Base-by-base conservation (phyloP, 805 yeast genomes). In the Clavispora asparagi region DNA sequence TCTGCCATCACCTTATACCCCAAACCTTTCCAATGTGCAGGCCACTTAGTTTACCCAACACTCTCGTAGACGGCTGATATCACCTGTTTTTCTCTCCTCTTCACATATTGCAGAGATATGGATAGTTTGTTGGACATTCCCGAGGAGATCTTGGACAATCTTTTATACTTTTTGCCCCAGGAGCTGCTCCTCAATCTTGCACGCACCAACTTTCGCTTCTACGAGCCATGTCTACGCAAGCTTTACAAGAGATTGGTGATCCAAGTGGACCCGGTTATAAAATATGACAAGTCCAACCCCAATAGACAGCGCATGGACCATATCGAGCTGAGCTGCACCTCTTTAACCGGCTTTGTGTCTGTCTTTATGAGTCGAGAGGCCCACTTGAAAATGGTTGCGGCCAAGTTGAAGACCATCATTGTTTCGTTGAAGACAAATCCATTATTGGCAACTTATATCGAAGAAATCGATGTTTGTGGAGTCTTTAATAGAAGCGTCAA, bases 371-470 rank as follows among this genome's bases (percentile, higher is more conserved):
- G 52, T 4, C 28, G 33, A 9, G 55, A 48, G 16, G 54, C 54
- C 13, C 70, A 68, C 35, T 30, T 47, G 33, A 55, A 53, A 26
- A 45, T 67, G 48, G 56, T 69, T 27, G 48, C 51, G 39, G 69
- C 70, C 13, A 67, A 76, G 49, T 63, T 81, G 40, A 66, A 65
- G 33, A 61, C 73, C 3, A 57, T 82, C 36, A 40, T 67, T 11
- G 68, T 68, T 17, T 62, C 74, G 1, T 51, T 76, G 25, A 45
- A 42, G 5, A 49, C 68, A 39, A 72, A 75, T 44, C 50, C 67
- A 2, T 59, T 60, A 5, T 59, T 77, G 17, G 61, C 54, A 5
- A 37, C 37, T 26, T 45, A 46, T 38, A 45, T 51, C 9, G 41
- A 39, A 13, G 28, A 25, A 17, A 35, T 53, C 14, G 38, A 40